phyloP scores from a whole-genome alignment of 345 rosid genomes.

The Citrus maxima region DNA sequence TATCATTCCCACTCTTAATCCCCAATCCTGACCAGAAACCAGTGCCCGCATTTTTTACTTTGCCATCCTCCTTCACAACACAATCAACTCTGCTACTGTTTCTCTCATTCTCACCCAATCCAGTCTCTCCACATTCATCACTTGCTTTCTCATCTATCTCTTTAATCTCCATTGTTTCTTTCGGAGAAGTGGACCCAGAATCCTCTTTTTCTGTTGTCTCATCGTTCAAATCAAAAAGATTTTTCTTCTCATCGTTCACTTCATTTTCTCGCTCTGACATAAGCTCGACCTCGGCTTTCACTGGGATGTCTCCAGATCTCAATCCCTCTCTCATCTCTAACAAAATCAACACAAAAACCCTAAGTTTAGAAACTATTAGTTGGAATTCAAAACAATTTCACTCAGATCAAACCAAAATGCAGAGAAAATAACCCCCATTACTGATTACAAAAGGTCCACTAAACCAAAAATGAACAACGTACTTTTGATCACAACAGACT shows the following conservation, averaged over 20 bases:
- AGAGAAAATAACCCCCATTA: background rate
- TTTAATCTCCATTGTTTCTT: constrained; percentile 11
- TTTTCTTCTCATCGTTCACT: constrained; percentile 14
- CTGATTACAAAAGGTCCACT: background rate
- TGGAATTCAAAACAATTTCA: constrained; percentile 7
- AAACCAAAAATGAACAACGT: background rate
- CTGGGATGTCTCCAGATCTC: constrained; percentile 31
- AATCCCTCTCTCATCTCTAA: constrained; percentile 36
- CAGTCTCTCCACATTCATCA: constrained; percentile 16
- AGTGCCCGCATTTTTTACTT: constrained; percentile 27
- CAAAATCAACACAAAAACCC: constrained; percentile 15
- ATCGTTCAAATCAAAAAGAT: constrained; percentile 21
- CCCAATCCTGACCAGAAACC: constrained; percentile 48
- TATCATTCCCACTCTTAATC: constrained; percentile 14
- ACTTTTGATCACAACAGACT: background rate
- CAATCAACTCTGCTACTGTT: constrained; percentile 21
- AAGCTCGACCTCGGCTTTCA: constrained; percentile 23
- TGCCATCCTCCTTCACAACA: constrained; percentile 14
- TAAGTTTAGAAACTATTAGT: background rate
- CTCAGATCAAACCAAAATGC: background rate
- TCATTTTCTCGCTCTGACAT: constrained; percentile 5
- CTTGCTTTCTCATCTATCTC: constrained; percentile 3
- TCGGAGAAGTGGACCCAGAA: background rate
- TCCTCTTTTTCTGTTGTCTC: background rate
- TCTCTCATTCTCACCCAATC: constrained; percentile 10